Conservation (phyloP, 257 asterid species). For the Jacaranda copaia region DNA sequence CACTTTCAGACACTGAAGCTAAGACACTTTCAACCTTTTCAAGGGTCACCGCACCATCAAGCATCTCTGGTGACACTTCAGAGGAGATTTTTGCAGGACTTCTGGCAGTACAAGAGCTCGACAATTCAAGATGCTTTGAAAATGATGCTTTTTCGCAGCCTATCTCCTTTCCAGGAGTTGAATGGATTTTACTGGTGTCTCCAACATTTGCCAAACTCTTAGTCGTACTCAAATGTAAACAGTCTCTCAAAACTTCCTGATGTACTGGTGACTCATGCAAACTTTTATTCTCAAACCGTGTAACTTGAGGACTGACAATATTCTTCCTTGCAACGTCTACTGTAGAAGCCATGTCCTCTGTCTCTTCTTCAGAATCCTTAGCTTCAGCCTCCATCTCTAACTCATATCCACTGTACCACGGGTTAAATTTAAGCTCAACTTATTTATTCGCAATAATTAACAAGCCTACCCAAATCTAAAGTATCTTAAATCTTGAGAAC, state of each 20-base stretch:
- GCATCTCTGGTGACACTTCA: slow-evolving; percentile 38
- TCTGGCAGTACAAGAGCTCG: slow-evolving; percentile 40
- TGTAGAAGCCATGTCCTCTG: slow-evolving; percentile 50
- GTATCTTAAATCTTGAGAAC: slow-evolving; percentile 11
- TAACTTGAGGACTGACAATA: slow-evolving; percentile 48
- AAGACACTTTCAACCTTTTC: slow-evolving; percentile 41
- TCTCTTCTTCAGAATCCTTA: slow-evolving; percentile 94
- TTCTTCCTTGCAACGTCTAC: slow-evolving; percentile 42
- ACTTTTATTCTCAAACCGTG: slow-evolving; percentile 36
- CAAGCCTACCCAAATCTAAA: slow-evolving; percentile 4
- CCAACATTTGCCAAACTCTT: slow-evolving; percentile 40
- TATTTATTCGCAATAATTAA: slow-evolving; percentile 2
- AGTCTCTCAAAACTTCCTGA: slow-evolving; percentile 48
- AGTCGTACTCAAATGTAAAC: slow-evolving; percentile 40
- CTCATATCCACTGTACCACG: slow-evolving; percentile 72
- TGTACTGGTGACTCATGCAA: slow-evolving; percentile 43
- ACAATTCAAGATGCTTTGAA: slow-evolving; percentile 40
- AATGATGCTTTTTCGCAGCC: slow-evolving; percentile 29
- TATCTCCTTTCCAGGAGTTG: slow-evolving; percentile 47
- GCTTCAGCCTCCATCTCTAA: slow-evolving; percentile 86
- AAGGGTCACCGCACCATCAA: slow-evolving; percentile 31
- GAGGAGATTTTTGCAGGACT: slow-evolving; percentile 45
- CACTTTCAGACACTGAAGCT: slow-evolving; percentile 48
- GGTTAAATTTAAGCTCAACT: slow-evolving; percentile 17
- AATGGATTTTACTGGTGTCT: slow-evolving; percentile 35